Evolutionary conservation across 768 basidiomycete genomes (phyloP).

Genomic region (Mycena albidolilacea): DNA sequence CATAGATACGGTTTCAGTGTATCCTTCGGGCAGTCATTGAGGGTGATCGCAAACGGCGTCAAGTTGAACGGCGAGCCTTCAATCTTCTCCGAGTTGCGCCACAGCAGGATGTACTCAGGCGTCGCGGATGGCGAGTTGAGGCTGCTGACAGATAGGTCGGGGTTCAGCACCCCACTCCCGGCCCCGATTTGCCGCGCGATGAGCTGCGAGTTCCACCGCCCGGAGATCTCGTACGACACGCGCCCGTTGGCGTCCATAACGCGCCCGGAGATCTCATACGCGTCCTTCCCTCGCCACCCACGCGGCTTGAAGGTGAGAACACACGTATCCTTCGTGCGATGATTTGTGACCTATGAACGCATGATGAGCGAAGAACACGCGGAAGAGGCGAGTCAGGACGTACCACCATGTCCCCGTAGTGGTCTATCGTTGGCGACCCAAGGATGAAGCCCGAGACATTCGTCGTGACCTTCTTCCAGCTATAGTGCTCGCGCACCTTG

Average conservation of each 20-base stretch:
- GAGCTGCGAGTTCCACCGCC: slow-evolving; percentile 95
- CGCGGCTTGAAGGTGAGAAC: slow-evolving; percentile 95
- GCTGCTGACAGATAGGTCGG: slow-evolving; percentile 74
- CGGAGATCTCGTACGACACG: slow-evolving; percentile 90
- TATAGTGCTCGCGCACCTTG: slow-evolving; percentile 90
- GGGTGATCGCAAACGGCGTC: slow-evolving; percentile 92
- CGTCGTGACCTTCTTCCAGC: slow-evolving; percentile 96
- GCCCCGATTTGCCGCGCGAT: slow-evolving; percentile 84
- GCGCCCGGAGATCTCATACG: slow-evolving; percentile 92
- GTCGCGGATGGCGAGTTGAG: slow-evolving; percentile 59
- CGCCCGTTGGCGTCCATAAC: slow-evolving; percentile 78
- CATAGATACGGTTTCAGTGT: slow-evolving; percentile 80
- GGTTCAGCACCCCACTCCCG: slow-evolving; percentile 73
- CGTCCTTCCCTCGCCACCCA: slow-evolving; percentile 94
- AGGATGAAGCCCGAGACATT: slow-evolving; percentile 94
- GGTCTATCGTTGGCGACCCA: slow-evolving; percentile 89
- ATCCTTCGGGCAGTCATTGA: slow-evolving; percentile 88
- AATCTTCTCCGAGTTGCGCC: slow-evolving; percentile 92
- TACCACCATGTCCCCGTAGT: slow-evolving; percentile 95
- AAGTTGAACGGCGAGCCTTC: slow-evolving; percentile 91
- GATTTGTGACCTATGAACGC: slow-evolving; percentile 79
- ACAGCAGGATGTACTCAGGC: slow-evolving; percentile 87
- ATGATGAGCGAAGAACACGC: slow-evolving; percentile 14
- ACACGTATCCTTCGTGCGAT: slow-evolving; percentile 90
- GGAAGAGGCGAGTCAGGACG: slow-evolving; percentile 49